Evolutionary conservation across 345 rosid species (phyloP).

Genomic region (Geranium brycei): DNA sequence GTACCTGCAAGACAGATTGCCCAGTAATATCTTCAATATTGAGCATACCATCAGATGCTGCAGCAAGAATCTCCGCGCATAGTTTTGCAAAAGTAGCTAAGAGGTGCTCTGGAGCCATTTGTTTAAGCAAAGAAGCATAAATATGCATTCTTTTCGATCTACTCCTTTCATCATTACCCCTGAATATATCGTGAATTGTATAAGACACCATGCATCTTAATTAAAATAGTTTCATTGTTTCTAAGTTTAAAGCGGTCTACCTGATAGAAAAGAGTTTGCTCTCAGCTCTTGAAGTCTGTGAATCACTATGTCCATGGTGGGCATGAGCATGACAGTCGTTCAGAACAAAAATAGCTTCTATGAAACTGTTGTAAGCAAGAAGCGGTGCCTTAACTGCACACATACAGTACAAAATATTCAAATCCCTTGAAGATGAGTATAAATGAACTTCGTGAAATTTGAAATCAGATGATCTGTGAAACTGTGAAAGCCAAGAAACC

Average conservation of each 20-base stretch:
- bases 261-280: constrained; percentile 53
- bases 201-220: too few relatives aligned
- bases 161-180: constrained; percentile 66
- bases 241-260: constrained; percentile 17
- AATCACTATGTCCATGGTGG: constrained; percentile 40
- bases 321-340: constrained; percentile 46
- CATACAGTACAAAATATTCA: too few relatives aligned
- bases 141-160: constrained; percentile 82
- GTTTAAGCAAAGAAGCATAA: constrained; percentile 63
- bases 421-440: too few relatives aligned
- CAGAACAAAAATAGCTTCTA: constrained; percentile 80
- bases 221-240: too few relatives aligned
- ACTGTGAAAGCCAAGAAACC: constrained; percentile 20
- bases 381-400: constrained; percentile 80
- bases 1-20: constrained; percentile 85
- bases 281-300: constrained; percentile 44
- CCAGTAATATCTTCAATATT: constrained; percentile 54
- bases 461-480: too few relatives aligned
- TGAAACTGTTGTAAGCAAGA: constrained; percentile 91
- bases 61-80: constrained; percentile 88
- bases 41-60: constrained; percentile 87
- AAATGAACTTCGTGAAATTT: too few relatives aligned
- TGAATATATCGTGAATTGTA: constrained; percentile 8
- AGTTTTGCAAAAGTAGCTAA: constrained; percentile 92
- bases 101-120: constrained; percentile 96